A percentile compares a stretch with the other conserved stretches of the same genome.
These are phyloP conservation scores for Cryphonectria japonica DNA, from an alignment of 2,329 filamentous ascomycete species.

Conservation along the genomic window DNA sequence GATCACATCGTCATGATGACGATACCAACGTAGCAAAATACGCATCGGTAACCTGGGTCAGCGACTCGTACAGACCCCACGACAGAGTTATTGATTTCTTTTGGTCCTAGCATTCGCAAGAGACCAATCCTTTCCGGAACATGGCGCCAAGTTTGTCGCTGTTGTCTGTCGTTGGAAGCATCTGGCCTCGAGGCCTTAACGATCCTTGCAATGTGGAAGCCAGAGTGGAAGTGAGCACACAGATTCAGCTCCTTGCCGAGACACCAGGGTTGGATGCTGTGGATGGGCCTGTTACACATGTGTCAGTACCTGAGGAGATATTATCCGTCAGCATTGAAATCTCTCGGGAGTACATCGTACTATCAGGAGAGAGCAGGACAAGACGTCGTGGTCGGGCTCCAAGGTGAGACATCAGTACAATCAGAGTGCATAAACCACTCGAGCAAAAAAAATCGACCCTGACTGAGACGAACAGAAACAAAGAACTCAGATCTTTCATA, in stretches of 20 bases:
- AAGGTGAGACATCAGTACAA: background rate
- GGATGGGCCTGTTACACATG: background rate
- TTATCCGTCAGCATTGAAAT: background rate
- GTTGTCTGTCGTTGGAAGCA: background rate
- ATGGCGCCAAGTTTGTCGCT: background rate
- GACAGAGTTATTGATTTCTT: background rate
- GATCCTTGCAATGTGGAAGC: background rate
- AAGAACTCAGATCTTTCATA: background rate
- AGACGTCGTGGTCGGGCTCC: background rate
- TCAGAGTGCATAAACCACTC: background rate
- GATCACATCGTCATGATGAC: background rate
- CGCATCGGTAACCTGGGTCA: background rate
- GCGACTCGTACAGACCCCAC: background rate
- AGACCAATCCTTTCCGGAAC: background rate
- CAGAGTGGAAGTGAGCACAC: background rate
- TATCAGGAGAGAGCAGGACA: background rate
- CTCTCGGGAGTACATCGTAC: background rate
- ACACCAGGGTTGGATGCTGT: background rate
- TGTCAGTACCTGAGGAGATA: background rate
- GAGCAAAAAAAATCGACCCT: background rate
- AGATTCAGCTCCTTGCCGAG: constrained; percentile 3
- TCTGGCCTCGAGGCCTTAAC: background rate
- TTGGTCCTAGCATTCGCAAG: background rate
- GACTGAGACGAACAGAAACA: background rate
- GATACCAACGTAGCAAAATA: background rate